Percentiles rank a stretch among this genome's conserved stretches.
phyloP scores from a whole-genome alignment of 2,329 filamentous ascomycete genomes.

The Cytospora piceae region DNA sequence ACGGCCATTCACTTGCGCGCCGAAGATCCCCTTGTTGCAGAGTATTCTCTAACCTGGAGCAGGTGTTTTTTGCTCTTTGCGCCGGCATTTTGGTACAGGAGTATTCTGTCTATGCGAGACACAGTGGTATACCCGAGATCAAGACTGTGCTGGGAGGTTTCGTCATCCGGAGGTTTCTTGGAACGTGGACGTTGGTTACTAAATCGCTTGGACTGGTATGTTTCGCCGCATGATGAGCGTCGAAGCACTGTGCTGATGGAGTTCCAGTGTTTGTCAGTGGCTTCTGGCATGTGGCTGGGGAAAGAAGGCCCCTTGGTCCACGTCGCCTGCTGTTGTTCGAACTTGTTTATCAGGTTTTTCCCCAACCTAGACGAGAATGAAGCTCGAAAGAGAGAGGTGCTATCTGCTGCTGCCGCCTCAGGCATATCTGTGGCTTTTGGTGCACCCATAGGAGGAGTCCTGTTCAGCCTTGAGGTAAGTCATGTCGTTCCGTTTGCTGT shows the following conservation, averaged over 20 bases:
- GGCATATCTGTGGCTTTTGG: slow-evolving; percentile 95
- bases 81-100: slow-evolving; percentile 81
- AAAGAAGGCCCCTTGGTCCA: slow-evolving; percentile 96
- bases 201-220: slow-evolving; percentile 85
- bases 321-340: slow-evolving; percentile 95
- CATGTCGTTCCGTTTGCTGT: background rate
- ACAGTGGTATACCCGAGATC: slow-evolving; percentile 96
- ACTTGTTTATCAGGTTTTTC: slow-evolving; percentile 90
- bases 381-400: slow-evolving; percentile 88
- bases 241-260: slow-evolving; percentile 28
- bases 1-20: slow-evolving; percentile 39
- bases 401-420: slow-evolving; percentile 89
- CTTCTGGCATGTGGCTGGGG: slow-evolving; percentile 93
- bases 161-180: slow-evolving; percentile 85
- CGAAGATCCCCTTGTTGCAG: too few relatives aligned
- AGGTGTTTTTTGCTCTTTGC: slow-evolving; percentile 77
- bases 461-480: slow-evolving; percentile 87
- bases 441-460: slow-evolving; percentile 88
- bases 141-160: slow-evolving; percentile 95
- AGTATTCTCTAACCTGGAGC: slow-evolving; percentile 30
- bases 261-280: slow-evolving; percentile 80
- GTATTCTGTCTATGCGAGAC: slow-evolving; percentile 86
- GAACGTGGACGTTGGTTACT: slow-evolving; percentile 83
- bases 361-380: slow-evolving; percentile 82
- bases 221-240: slow-evolving; percentile 6